Evolutionary conservation across 306 rosid genomes (phyloP).

Genomic region (Lathyrus sativus): DNA sequence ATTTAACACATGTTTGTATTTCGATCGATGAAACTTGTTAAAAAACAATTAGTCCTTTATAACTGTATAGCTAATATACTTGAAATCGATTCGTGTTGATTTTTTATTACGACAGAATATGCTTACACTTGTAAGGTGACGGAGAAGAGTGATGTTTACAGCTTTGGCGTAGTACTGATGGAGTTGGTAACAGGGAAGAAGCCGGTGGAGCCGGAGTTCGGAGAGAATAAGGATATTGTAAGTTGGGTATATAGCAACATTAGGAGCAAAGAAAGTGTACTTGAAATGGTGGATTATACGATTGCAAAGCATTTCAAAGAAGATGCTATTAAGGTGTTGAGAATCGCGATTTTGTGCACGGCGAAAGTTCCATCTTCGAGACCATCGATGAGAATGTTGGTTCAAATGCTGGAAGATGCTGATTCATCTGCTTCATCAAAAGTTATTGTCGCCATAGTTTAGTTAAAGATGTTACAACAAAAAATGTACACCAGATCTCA

Average conservation of each 20-base stretch:
- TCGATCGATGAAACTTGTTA: not conserved
- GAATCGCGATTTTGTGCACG: constrained; percentile 68
- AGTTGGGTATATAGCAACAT: constrained; percentile 62
- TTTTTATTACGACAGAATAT: constrained; percentile 58
- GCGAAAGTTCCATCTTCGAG: constrained; percentile 59
- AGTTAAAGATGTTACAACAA: constrained; percentile 32
- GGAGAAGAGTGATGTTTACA: constrained; percentile 92
- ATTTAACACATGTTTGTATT: no score
- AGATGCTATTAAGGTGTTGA: constrained; percentile 66
- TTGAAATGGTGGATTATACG: constrained; percentile 60
- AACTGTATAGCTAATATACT: not conserved
- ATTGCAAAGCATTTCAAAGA: constrained; percentile 56
- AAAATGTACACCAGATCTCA: not conserved
- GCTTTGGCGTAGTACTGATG: constrained; percentile 89
- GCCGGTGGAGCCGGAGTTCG: constrained; percentile 70
- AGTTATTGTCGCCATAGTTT: constrained; percentile 46
- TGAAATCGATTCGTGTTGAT: constrained; percentile 35
- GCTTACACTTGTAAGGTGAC: constrained; percentile 77
- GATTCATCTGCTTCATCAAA: constrained; percentile 53
- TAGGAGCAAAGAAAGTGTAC: constrained; percentile 42
- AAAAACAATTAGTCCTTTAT: constrained; percentile 2
- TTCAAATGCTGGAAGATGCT: constrained; percentile 85
- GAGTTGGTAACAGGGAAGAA: constrained; percentile 78
- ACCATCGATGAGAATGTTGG: constrained; percentile 88
- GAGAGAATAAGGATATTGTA: constrained; percentile 78